Conservation (phyloP, 1,284 basidiomycete genomes). For the Cryptococcus sp. region DNA sequence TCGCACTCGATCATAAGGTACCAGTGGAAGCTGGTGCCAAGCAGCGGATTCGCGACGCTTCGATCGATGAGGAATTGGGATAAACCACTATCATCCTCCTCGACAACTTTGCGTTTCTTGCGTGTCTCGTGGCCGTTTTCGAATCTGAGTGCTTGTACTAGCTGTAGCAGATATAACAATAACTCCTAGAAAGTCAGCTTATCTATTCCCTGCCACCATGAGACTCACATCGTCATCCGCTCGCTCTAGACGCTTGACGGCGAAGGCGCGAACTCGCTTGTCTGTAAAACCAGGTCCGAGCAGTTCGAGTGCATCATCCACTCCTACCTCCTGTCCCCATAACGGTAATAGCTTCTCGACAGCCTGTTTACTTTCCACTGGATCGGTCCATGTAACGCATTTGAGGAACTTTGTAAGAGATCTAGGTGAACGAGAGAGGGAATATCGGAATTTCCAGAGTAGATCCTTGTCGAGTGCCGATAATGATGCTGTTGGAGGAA, state of each 20-base stretch:
- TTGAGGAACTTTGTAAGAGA: constrained; percentile 97
- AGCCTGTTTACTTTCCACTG: constrained; percentile 93
- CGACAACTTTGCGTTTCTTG: constrained; percentile 34
- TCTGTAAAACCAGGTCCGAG: constrained; percentile 88
- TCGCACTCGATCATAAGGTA: constrained; percentile 92
- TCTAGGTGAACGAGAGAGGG: constrained; percentile 66
- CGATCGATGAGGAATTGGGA: constrained; percentile 86
- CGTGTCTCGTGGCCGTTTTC: constrained; percentile 63
- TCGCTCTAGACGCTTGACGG: constrained; percentile 80
- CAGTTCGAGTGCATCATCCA: constrained; percentile 92
- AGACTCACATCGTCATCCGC: constrained; percentile 86
- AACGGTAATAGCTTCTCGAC: constrained; percentile 92
- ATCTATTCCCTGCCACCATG: not conserved
- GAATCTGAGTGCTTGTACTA: constrained; percentile 96
- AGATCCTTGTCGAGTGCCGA: constrained; percentile 91
- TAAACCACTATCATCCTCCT: constrained; percentile 74
- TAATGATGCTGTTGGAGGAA: constrained; percentile 84
- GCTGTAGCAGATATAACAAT: constrained; percentile 84
- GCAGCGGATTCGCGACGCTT: constrained; percentile 71
- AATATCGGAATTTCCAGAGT: constrained; percentile 98
- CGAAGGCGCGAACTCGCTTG: constrained; percentile 85
- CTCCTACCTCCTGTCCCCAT: constrained; percentile 90
- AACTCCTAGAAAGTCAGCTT: constrained; percentile 64
- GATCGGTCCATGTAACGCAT: constrained; percentile 95
- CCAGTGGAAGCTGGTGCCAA: constrained; percentile 94